Percentiles rank a stretch among this genome's conserved stretches.
Conservation (phyloP, 192 early-diverging fungal genomes). For the Chytriomyces hyalinus region DNA sequence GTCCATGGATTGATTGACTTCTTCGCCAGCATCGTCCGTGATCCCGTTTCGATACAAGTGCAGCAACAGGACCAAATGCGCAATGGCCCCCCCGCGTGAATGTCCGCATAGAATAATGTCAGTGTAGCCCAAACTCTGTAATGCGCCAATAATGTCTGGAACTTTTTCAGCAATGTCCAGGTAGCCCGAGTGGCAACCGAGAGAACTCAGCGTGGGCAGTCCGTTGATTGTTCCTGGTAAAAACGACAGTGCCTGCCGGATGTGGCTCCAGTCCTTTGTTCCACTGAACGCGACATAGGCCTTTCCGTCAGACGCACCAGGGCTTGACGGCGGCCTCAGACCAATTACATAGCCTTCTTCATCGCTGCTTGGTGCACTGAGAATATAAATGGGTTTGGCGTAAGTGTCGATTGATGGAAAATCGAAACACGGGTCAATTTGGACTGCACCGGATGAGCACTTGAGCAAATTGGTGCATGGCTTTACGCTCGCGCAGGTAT, state of each 20-base stretch:
- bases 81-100: constrained; percentile 36
- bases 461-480: constrained; percentile 31
- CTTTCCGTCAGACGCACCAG: constrained; percentile 23
- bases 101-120: constrained; percentile 40
- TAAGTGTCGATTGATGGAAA: not conserved
- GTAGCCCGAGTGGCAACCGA: constrained; percentile 40
- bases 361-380: constrained; percentile 19
- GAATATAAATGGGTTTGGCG: not conserved
- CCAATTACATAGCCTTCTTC: constrained; percentile 41
- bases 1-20: constrained; percentile 10
- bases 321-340: constrained; percentile 18
- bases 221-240: constrained; percentile 40
- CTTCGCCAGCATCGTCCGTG: constrained; percentile 21
- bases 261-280: constrained; percentile 41
- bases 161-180: constrained; percentile 39
- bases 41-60: constrained; percentile 39
- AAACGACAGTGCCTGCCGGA: constrained; percentile 37
- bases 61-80: constrained; percentile 36
- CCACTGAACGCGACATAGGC: constrained; percentile 36
- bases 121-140: constrained; percentile 25
- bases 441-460: constrained; percentile 20
- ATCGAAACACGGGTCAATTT: not conserved
- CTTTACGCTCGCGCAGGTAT: constrained; percentile 28
- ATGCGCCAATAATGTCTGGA: constrained; percentile 36
- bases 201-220: constrained; percentile 31